Evolutionary conservation across 1,139 yeast species (phyloP), one percentile per base, ranked within the genome.

Genomic region (Suhomyces atakaporum): DNA sequence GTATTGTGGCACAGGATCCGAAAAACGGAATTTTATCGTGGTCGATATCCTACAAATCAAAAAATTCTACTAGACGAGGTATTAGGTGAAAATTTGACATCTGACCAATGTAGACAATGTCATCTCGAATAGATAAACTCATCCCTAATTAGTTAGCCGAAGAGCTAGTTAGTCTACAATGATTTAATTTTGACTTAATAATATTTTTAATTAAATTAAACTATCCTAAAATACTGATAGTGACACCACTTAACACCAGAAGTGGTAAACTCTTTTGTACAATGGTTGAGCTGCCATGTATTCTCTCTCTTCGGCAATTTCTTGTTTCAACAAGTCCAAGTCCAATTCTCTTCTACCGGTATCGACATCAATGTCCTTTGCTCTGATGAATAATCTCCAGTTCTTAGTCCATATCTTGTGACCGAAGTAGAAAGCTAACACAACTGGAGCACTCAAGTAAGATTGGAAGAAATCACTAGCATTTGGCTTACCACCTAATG

Each of bases 301-400:
- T 24, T 63, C 76, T 44, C 57, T 61, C 47, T 76, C 78, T 53
- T 72, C 79, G 27, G 62, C 66, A 34, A 73, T 65, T 53, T 77
- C 84, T 45, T 69, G 77, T 46, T 58, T 65, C 39, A 78, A 53
- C 42, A 65, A 60, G 36, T 76, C 83, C 43, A 72, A 59, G 50
- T 79, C 84, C 47, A 73, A 63, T 36, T 75, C 73, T 47, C 80
- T 69, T 56, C 81, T 69, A 32, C 81, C 82, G 36, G 69, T 63
- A 42, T 70, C 73, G 28, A 80, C 55, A 49, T 80, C 84, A 46
- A 79, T 67, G 38, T 69, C 63, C 36, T 61, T 62, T 35, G 75
- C 63, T 30, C 72, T 73, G 40, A 62, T 63, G 37, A 54, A 56
- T 6, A 74, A 49, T 31, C 60, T 65, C 58, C 69, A 67, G 45